Evolutionary conservation across 495 filamentous ascomycete genomes (phyloP), one percentile per base, ranked within the genome.

Genomic region (Podospora didyma): DNA sequence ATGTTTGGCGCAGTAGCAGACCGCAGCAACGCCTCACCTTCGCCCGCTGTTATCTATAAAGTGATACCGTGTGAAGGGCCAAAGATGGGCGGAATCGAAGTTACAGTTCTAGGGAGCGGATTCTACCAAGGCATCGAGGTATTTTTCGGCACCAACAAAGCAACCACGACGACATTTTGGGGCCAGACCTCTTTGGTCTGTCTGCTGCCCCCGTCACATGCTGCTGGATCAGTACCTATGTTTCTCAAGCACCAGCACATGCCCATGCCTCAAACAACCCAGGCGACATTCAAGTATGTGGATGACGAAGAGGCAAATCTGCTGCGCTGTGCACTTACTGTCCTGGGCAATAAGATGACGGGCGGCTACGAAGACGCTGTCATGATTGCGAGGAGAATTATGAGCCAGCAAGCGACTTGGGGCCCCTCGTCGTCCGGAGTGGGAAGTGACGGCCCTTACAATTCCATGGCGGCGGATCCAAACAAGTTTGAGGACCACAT

Each of bases 51-150:
- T 0, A 68, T 63, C n/a, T 53, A 60, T 63, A 92, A 90, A 65
- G 70, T 96, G 46, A 87, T 93, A 37, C 92, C 92, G 1, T 76
- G 78, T 34, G 88, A 95, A 68, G 93, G 92, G 11, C 88, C 91
- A 10, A 85, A 85, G 42, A 79, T 79, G 22, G 93, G 93, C 54
- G 90, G 91, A 12, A 88, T 89, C 31, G 92, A 96, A 62, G 89
- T 96, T 12, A 90, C 88, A 0, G 78, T 92, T 52, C 73, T 93
- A 23, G 92, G 93, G 6, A 86, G 82, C 61, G 84, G 85, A 20
- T 96, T 96, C 62, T 83, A 81, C 35, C 82, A 86, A 46, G 89
- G 89, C 5, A 81, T 93, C 64, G 88, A 90, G 53, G 90, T 96
- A 55, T 86, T 92, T 62, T 97, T 97, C 69, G 92, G 92, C 17